Evolutionary conservation across 2,329 filamentous ascomycete genomes (phyloP), one percentile per base, ranked within the genome.

Genomic region (Hypoxylon sp.): DNA sequence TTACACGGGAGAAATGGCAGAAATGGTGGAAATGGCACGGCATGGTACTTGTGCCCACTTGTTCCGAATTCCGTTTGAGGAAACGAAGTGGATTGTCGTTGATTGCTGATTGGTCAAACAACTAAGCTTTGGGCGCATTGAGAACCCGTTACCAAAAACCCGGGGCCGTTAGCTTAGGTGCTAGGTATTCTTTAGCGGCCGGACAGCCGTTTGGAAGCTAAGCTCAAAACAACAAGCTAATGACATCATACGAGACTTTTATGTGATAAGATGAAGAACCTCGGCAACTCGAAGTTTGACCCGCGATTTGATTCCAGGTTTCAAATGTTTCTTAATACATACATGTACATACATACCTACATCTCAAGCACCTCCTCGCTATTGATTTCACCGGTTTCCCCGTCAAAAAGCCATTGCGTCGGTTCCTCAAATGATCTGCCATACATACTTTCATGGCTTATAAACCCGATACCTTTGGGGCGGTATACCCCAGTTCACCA

Each of bases 191-290:
- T 31, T 31, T 47, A 53, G 35, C 42, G 51, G 48, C 51, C 51
- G 33, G 48, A 17, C 44, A 37, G 37, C 56, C 59, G 63, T 67
- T 70, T 70, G 63, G 46, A 58, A 53, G 55, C 63, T 69, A 63
- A 42, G 44, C 53, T 44, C 14, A 51, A 57, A 35, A 42, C 19
- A 60, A 60, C 39, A 50, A 22, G 22, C 19, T 9, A 63, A 63
- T 58, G 52, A 65, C 61, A 57, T 62, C 47, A 65, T 39, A 50
- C 35, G 50, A 42, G 51, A 56, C 35, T 54, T 53, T 17, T 24
- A 22, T 39, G 47, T 47, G 35, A 50, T 19, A 42, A 22, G n/a
- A 44, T 10, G 35, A 52, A 60, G 56, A 64, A 37, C 57, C 62
- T 60, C 58, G 58, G 50, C 31, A 56, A 44, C 56, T 13, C 31